A percentile compares a stretch with the other conserved stretches of the same genome.
Evolutionary conservation across 768 basidiomycete genomes (phyloP).

Genomic region (Pisolithus orientalis): DNA sequence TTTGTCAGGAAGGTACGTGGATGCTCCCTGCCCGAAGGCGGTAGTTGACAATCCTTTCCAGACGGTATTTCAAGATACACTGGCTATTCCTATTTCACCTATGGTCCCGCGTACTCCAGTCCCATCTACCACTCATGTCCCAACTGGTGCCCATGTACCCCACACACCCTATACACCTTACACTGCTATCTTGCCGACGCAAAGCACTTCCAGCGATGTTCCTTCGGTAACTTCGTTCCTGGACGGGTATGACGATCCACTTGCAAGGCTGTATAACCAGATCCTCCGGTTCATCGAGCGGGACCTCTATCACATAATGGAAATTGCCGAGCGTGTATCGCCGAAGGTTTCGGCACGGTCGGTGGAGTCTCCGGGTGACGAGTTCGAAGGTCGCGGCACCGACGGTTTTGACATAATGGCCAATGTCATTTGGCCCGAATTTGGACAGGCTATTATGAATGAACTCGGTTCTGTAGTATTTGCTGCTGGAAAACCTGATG

Average conservation of each 20-base stretch:
- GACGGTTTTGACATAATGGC: conserved; percentile 78
- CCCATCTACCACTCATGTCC: conserved; percentile 8
- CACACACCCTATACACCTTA: conserved; percentile 50
- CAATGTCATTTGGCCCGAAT: conserved; percentile 84
- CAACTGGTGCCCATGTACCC: conserved; percentile 34
- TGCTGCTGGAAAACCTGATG: conserved; percentile 85
- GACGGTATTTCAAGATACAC: conserved; percentile 70
- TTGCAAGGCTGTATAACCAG: conserved; percentile 76
- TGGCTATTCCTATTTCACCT: conserved; percentile 66
- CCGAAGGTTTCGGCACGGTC: conserved; percentile 37
- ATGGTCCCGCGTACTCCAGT: conserved; percentile 74
- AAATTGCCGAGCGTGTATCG: conserved; percentile 63
- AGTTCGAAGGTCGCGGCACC: conserved; percentile 2
- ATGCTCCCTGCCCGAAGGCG: background rate
- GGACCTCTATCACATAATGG: conserved; percentile 70
- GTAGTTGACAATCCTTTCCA: conserved; percentile 23
- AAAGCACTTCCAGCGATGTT: conserved; percentile 31
- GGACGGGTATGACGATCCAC: conserved; percentile 59
- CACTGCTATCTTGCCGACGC: conserved; percentile 40
- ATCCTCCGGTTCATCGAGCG: conserved; percentile 76
- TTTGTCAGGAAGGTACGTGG: conserved; percentile 72
- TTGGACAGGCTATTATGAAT: conserved; percentile 73
- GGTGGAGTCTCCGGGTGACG: conserved; percentile 4
- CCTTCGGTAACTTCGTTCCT: conserved; percentile 44
- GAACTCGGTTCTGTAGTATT: conserved; percentile 82